Conservation (phyloP, 2,329 filamentous ascomycete genomes). For the Apiospora kogelbergensis region DNA sequence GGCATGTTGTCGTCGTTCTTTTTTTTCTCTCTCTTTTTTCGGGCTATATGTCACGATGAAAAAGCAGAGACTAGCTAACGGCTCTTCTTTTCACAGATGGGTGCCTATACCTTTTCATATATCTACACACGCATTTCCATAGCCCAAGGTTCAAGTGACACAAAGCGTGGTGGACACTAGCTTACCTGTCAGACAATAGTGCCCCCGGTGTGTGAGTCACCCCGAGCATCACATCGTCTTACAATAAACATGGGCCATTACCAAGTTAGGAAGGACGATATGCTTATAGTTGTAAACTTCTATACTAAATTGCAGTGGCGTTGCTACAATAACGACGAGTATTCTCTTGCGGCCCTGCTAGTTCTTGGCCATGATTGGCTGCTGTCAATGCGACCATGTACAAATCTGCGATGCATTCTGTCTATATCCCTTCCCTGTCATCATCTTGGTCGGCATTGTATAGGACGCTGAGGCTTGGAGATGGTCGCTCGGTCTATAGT, state of each 20-base stretch:
- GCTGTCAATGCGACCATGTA: not conserved
- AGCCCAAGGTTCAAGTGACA: not conserved
- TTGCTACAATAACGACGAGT: not conserved
- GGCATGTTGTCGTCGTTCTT: slow-evolving; percentile 30
- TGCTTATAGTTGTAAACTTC: too few relatives aligned
- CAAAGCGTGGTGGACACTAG: not conserved
- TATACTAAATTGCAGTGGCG: not conserved
- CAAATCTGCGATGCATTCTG: not conserved
- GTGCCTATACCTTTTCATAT: not conserved
- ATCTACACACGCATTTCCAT: not conserved
- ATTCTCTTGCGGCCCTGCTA: not conserved
- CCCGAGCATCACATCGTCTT: not conserved
- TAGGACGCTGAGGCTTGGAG: not conserved
- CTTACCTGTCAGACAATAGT: not conserved
- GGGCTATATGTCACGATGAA: not conserved
- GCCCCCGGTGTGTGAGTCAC: not conserved
- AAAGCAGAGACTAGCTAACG: not conserved
- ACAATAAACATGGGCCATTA: not conserved
- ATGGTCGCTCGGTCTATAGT: not conserved
- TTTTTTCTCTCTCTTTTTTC: too few relatives aligned
- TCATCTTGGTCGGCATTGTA: not conserved
- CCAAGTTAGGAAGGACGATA: not conserved
- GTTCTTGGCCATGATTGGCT: not conserved
- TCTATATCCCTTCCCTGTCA: not conserved
- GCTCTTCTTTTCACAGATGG: not conserved